These are phyloP conservation scores for Hygrocybe coccinea DNA, from an alignment of 768 basidiomycete species.

Conservation along the genomic window DNA sequence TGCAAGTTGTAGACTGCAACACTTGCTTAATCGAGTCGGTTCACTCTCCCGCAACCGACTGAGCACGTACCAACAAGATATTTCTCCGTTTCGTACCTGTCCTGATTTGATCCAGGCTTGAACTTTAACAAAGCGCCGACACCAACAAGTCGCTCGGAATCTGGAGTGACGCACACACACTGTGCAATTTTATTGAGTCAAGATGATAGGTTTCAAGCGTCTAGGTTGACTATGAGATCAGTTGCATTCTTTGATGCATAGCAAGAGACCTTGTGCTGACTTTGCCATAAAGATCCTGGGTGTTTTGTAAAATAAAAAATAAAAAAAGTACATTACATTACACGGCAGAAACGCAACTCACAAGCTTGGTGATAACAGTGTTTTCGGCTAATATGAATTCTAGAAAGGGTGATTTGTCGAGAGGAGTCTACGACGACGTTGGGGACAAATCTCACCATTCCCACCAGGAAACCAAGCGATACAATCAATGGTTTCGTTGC, in stretches of 20 bases:
- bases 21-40: slow-evolving; percentile 3
- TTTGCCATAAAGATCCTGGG: background rate
- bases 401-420: slow-evolving; percentile 18
- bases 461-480: slow-evolving; percentile 66
- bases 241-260: slow-evolving; percentile 16
- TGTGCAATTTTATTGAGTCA: slow-evolving; percentile 58
- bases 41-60: background rate
- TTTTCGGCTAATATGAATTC: slow-evolving; percentile 72
- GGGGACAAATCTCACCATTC: slow-evolving; percentile 37
- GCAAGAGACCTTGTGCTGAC: too few relatives aligned
- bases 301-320: too few relatives aligned
- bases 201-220: slow-evolving; percentile 53
- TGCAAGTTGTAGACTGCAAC: slow-evolving; percentile 60
- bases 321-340: slow-evolving; percentile 8
- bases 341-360: slow-evolving; percentile 27
- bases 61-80: slow-evolving; percentile 57
- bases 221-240: slow-evolving; percentile 55
- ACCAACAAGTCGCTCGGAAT: slow-evolving; percentile 53
- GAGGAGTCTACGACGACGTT: background rate
- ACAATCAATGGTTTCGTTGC: slow-evolving; percentile 43
- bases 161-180: slow-evolving; percentile 67
- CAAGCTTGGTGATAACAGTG: slow-evolving; percentile 55
- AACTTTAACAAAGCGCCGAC: slow-evolving; percentile 67
- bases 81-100: slow-evolving; percentile 66
- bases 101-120: slow-evolving; percentile 58